Base-by-base conservation (phyloP, 2,329 filamentous ascomycete species). In the Didymosphaeria variabile region DNA sequence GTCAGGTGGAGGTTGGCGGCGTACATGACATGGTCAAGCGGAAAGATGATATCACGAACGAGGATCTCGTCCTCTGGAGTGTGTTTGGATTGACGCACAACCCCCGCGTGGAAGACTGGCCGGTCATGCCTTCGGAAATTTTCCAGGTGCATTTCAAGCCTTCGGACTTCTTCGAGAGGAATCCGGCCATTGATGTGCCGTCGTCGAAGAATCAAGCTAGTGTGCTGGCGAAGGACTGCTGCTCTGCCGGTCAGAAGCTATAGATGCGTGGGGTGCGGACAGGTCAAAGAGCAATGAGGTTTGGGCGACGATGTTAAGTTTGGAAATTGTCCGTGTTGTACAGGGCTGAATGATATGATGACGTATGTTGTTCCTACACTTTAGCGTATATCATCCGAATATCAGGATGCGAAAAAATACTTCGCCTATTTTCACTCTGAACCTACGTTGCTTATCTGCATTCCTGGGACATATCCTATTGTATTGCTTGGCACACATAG, bases 121-220 rank as follows among this genome's bases (percentile, higher is more conserved):
- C 83, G 3, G 81, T 85, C 26, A 81, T 82, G 80, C 83, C 83
- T 0, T 75, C 78, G 1, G 83, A 85, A 63, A 82, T 82, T 40
- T 79, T 83, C 62, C 78, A 81, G 62, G 65, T 85, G 5, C 75
- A 81, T 29, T 75, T 85, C 56, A 79, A 81, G 44, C 84, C 85
- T 0, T 77, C 80, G 10, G 84, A 87, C 65, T 86, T 87, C 78
- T 87, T 86, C 64, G 79, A 78, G 1, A 78, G 73, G 32, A 87
- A 86, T 54, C 84, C 85, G 0, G 80, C 81, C 5, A 79, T 86
- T 55, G 84, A 86, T 73, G 83, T 87, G 23, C 84, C 84, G 1
- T 71, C 68, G 8, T 63, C 60, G n/a, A 75, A 72, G 69, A 78
- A 78, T 13, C 42, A 65, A 9, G 67, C 74, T 0, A 69, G 64